Percentiles rank a stretch among this genome's conserved stretches.
These are phyloP conservation scores for Lachancea cidri DNA, from an alignment of 805 yeast genomes.

Conservation along the genomic window DNA sequence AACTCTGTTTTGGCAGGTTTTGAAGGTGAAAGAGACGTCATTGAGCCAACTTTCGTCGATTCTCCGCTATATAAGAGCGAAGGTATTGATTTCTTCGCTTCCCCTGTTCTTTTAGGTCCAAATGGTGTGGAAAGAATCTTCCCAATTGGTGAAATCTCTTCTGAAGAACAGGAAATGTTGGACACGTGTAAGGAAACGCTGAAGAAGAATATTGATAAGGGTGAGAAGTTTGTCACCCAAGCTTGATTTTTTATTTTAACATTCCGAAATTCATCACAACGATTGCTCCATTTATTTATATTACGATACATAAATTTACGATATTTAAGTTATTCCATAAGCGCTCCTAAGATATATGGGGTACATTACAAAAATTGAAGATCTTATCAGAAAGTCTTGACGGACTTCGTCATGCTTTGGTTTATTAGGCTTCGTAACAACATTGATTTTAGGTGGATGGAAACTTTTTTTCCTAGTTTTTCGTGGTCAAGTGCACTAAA, in stretches of 20 bases:
- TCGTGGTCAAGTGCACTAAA: no score
- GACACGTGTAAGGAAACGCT: slow-evolving; percentile 82
- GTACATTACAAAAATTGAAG: no score
- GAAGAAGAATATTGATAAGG: slow-evolving; percentile 88
- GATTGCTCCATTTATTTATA: neutral
- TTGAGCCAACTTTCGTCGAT: slow-evolving; percentile 70
- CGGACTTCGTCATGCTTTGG: no score
- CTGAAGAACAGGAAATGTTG: slow-evolving; percentile 81
- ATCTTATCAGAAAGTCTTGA: no score
- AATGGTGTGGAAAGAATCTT: slow-evolving; percentile 83
- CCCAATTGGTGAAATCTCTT: slow-evolving; percentile 64
- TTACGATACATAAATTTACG: neutral
- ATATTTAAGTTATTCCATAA: no score
- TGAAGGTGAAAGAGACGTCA: slow-evolving; percentile 56
- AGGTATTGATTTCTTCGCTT: slow-evolving; percentile 96
- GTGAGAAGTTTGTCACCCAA: slow-evolving; percentile 76
- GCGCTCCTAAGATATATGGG: no score
- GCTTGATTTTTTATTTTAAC: slow-evolving; percentile 54
- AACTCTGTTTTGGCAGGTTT: slow-evolving; percentile 60
- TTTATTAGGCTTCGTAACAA: no score
- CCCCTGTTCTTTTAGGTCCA: slow-evolving; percentile 89
- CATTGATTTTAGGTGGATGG: no score
- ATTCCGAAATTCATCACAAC: neutral
- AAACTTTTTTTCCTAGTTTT: neutral
- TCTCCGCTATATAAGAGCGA: slow-evolving; percentile 77